A percentile compares a stretch with the other conserved stretches of the same genome.
phyloP scores from a whole-genome alignment of 2,329 filamentous ascomycete species.

The Aureobasidium uvarum region DNA sequence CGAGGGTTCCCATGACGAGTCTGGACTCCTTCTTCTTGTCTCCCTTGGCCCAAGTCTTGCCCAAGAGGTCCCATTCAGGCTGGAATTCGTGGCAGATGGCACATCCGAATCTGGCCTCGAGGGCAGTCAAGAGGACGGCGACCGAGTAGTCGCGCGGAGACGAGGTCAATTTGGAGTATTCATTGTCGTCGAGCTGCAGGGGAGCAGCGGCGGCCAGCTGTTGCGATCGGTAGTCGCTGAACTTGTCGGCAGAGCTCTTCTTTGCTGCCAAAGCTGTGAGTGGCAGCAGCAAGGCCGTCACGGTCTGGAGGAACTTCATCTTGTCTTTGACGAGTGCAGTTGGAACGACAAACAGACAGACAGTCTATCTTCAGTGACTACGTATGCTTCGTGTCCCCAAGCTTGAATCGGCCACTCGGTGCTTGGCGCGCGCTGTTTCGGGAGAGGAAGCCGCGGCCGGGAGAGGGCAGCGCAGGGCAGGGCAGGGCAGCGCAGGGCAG shows the following conservation, averaged over 20 bases:
- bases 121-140: slow-evolving; percentile 79
- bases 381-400: slow-evolving; percentile 23
- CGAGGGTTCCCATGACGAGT: slow-evolving; percentile 77
- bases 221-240: slow-evolving; percentile 68
- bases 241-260: slow-evolving; percentile 62
- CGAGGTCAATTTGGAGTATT: slow-evolving; percentile 72
- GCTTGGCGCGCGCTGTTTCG: slow-evolving; percentile 6
- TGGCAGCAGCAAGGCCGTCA: slow-evolving; percentile 63
- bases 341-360: slow-evolving; percentile 2
- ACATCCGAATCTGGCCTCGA: slow-evolving; percentile 81
- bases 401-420: slow-evolving; percentile 8
- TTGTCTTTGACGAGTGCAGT: neutral
- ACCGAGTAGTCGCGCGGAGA: slow-evolving; percentile 80
- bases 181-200: slow-evolving; percentile 72
- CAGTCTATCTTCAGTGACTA: neutral
- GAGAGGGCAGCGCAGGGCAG: neutral
- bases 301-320: slow-evolving; percentile 67
- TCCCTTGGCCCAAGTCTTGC: slow-evolving; percentile 81
- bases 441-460: neutral
- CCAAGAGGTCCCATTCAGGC: slow-evolving; percentile 86
- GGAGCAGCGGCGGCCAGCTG: slow-evolving; percentile 60
- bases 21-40: slow-evolving; percentile 72
- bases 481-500: too few relatives aligned
- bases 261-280: slow-evolving; percentile 62
- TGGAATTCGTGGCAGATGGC: slow-evolving; percentile 86